Evolutionary conservation across 345 rosid species (phyloP), one percentile per base, ranked within the genome.

Genomic region (Adansonia digitata): DNA sequence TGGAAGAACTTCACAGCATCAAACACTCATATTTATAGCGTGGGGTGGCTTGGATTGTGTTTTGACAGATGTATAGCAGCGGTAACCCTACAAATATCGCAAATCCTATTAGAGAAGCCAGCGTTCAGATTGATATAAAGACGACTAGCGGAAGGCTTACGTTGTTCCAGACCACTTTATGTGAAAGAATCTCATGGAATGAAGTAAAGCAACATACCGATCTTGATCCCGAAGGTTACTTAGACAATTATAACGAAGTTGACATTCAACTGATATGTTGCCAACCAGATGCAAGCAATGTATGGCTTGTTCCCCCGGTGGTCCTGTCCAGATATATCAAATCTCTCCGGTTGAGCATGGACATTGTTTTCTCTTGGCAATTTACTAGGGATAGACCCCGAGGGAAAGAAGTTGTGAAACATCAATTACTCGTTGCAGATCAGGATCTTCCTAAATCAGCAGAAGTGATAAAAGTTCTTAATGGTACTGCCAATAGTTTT

Each of bases 61-160:
- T 42, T 56, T 31, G 60, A 60, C 94, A 94, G 99, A 94, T 94
- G 87, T 94, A 94, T 82, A 94, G 99, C 86, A 94, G 97, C 71
- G 98, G 99, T 68, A 94, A 94, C 84, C 98, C 98, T 14, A 94
- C 99, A 70, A 94, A 94, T 77, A 88, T 90, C 75, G 99, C 96
- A 65, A 94, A 94, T 72, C 98, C 99, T 51, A 93, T 94, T 26
- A 90, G 87, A 85, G 99, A 94, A 86, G 98, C 93, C 35, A 88
- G 91, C 40, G 91, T 88, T 51, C 96, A 85, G 81, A 79, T 94
- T 69, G 94, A 93, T 85, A 82, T 94, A 37, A 88, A 86, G 82
- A 89, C 97, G 69, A 67, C 55, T 53, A 87, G 95, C 77, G 99
- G 99, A 78, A 88, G 85, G 81, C 87, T 93, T 78, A 93, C 96